These are phyloP conservation scores for Chaetomium sp. DNA, from an alignment of 2,329 filamentous ascomycete genomes.

Conservation along the genomic window DNA sequence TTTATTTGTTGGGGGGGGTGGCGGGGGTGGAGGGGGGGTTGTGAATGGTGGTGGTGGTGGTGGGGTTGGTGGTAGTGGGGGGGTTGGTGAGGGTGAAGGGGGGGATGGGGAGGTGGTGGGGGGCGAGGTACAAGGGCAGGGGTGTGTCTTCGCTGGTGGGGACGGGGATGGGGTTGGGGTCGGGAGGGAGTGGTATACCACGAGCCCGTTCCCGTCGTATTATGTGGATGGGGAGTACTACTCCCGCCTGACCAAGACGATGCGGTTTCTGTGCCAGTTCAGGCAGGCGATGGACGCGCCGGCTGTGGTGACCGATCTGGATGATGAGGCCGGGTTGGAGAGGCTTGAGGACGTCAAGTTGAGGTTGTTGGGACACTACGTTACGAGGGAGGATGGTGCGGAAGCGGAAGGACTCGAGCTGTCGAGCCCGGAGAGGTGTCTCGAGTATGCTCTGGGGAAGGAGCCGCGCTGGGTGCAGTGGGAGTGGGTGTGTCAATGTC, in stretches of 20 bases:
- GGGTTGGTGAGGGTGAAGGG: not conserved
- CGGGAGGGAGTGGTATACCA: constrained; percentile 15
- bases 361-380: constrained; percentile 17
- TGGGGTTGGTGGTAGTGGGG: not conserved
- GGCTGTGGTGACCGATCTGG: not conserved
- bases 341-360: constrained; percentile 5
- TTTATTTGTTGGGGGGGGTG: not conserved
- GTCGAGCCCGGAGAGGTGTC: constrained; percentile 20
- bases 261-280: constrained; percentile 17
- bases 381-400: not conserved
- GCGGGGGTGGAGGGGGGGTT: not conserved
- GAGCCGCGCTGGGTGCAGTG: constrained; percentile 22
- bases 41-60: not conserved
- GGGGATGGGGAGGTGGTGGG: not conserved
- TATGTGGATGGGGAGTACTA: constrained; percentile 12
- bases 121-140: not conserved
- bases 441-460: constrained; percentile 15
- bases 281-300: constrained; percentile 17
- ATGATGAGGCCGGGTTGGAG: constrained; percentile 2
- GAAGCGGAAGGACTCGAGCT: not conserved
- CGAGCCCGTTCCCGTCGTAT: constrained; percentile 8
- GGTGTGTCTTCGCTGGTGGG: not conserved
- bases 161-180: not conserved
- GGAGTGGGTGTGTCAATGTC: constrained; percentile 25
- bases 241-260: not conserved